Evolutionary conservation across 2,329 filamentous ascomycete genomes (phyloP).

Genomic region (Fusarium vanettenii): DNA sequence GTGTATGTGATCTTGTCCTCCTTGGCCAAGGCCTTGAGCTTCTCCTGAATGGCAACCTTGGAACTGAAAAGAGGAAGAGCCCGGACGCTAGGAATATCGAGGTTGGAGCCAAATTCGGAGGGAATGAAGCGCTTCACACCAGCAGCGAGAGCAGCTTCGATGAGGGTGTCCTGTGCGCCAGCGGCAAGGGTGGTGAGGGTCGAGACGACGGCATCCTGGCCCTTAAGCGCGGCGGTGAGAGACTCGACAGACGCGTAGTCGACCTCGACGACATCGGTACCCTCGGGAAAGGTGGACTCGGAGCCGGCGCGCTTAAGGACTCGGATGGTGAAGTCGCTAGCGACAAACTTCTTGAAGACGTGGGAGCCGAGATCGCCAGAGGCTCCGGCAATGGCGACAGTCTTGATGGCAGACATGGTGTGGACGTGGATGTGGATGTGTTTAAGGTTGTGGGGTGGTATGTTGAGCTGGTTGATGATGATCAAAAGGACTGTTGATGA

Average conservation of each 20-base stretch:
- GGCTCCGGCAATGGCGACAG: constrained; percentile 53
- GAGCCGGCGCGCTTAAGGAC: constrained; percentile 56
- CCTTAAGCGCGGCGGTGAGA: constrained; percentile 62
- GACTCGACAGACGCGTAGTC: constrained; percentile 58
- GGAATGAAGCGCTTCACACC: constrained; percentile 73
- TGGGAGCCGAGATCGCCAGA: constrained; percentile 49
- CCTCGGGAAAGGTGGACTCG: constrained; percentile 45
- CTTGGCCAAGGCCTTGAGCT: constrained; percentile 54
- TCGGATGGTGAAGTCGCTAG: constrained; percentile 50
- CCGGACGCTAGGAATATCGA: constrained; percentile 46
- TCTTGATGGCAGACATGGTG: constrained; percentile 50
- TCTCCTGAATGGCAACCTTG: constrained; percentile 59
- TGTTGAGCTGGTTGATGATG: neutral
- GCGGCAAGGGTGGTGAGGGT: constrained; percentile 52
- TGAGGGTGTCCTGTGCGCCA: constrained; percentile 53
- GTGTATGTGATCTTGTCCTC: constrained; percentile 64
- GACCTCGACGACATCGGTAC: constrained; percentile 47
- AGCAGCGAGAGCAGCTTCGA: constrained; percentile 69
- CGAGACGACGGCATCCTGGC: constrained; percentile 67
- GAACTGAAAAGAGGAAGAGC: constrained; percentile 62
- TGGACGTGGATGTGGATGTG: neutral
- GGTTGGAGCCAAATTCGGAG: constrained; percentile 64
- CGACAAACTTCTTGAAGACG: constrained; percentile 46
- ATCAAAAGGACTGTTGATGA: neutral
- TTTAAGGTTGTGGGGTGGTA: neutral